These are phyloP conservation scores for Colletotrichum chrysophilum DNA, from an alignment of 2,329 filamentous ascomycete species.

Conservation along the genomic window DNA sequence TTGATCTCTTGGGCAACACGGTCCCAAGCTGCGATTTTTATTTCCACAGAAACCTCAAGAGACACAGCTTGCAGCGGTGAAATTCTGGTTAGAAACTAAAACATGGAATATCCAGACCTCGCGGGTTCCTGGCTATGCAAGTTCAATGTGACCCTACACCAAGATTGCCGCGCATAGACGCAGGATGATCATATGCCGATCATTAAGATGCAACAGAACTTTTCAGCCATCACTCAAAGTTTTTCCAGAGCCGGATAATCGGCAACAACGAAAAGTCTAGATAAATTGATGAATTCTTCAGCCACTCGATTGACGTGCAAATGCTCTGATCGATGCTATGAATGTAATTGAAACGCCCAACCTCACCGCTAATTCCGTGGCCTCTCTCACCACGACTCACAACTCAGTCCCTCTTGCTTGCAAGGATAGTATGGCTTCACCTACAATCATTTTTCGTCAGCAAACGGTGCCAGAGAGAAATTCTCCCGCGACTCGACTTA, in stretches of 20 bases:
- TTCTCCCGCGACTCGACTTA: neutral
- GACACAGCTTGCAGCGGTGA: too few species aligned
- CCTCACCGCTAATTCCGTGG: neutral
- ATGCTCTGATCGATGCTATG: neutral
- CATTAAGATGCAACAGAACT: neutral
- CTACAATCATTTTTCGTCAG: neutral
- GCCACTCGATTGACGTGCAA: neutral
- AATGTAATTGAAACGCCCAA: neutral
- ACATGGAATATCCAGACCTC: too few species aligned
- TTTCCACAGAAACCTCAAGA: too few species aligned
- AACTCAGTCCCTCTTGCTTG: conserved; percentile 10
- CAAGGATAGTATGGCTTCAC: conserved; percentile 13
- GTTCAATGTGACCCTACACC: neutral
- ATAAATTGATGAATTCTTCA: neutral
- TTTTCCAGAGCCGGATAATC: neutral
- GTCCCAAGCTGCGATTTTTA: too few species aligned
- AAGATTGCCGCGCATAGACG: neutral
- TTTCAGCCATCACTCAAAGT: neutral
- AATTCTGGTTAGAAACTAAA: too few species aligned
- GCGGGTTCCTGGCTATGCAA: too few species aligned
- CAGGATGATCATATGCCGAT: neutral
- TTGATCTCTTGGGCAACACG: too few species aligned
- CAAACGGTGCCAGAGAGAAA: neutral
- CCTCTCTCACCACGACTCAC: neutral
- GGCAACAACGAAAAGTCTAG: neutral